phyloP scores from a whole-genome alignment of 139 green algal species.

The Chlorella sp. region DNA sequence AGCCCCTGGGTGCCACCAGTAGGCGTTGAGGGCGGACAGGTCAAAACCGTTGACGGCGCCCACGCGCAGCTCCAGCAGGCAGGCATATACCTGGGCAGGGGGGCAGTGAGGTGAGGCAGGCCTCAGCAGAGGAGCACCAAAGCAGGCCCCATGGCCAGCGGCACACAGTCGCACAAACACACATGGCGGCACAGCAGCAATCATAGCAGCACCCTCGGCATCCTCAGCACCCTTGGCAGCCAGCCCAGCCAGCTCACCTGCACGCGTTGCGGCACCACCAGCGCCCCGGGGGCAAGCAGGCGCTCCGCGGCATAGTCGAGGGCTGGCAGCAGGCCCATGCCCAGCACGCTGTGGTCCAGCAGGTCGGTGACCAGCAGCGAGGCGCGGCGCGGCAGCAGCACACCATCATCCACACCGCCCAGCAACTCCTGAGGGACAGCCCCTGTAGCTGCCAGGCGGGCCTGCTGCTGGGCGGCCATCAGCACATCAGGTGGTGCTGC shows the following conservation, averaged over 20 bases:
- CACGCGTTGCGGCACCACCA: slow-evolving; percentile 46
- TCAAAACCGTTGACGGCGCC: slow-evolving; percentile 70
- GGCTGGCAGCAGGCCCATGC: slow-evolving; percentile 52
- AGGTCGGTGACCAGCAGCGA: slow-evolving; percentile 72
- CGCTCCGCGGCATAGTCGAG: slow-evolving; percentile 60
- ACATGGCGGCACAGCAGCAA: no score
- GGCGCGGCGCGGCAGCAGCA: slow-evolving; percentile 43
- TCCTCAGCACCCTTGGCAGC: no score
- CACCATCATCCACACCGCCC: not conserved
- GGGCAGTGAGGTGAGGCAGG: no score
- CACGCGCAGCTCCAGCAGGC: slow-evolving; percentile 59
- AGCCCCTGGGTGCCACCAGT: slow-evolving; percentile 73
- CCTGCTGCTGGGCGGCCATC: not conserved
- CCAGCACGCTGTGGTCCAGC: slow-evolving; percentile 69
- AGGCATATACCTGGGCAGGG: slow-evolving; percentile 42
- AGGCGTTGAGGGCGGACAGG: slow-evolving; percentile 69
- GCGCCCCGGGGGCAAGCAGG: slow-evolving; percentile 50
- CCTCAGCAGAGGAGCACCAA: no score
- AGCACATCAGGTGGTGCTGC: slow-evolving; percentile 3
- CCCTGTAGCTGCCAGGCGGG: not conserved
- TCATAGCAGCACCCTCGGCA: no score
- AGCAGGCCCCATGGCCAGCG: no score
- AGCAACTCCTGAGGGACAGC: not conserved
- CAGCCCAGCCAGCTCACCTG: slow-evolving; percentile 29
- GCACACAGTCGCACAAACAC: no score